These are phyloP conservation scores for Candida tetrigidarum DNA, from an alignment of 1,139 yeast genomes.

Conservation along the genomic window DNA sequence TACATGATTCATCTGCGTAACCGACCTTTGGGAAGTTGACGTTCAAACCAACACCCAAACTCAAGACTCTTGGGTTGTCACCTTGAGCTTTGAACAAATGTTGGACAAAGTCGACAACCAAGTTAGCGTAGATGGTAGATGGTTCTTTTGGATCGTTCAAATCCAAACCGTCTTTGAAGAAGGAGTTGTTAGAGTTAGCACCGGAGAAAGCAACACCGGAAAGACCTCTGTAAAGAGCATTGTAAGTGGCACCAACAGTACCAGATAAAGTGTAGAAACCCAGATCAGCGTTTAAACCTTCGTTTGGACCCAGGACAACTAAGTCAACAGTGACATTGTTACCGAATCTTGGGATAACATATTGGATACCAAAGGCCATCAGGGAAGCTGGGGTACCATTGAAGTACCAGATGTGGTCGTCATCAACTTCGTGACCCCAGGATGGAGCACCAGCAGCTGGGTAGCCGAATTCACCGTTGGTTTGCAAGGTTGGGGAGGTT, in stretches of 20 bases:
- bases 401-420: conserved; percentile 51
- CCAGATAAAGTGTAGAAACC: conserved; percentile 44
- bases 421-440: conserved; percentile 50
- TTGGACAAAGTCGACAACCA: conserved; percentile 36
- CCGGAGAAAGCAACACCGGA: conserved; percentile 53
- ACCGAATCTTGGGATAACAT: conserved; percentile 45
- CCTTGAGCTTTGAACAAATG: conserved; percentile 37
- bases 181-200: conserved; percentile 46
- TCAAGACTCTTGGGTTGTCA: conserved; percentile 35
- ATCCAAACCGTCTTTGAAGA: conserved; percentile 42
- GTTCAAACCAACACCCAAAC: conserved; percentile 44
- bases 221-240: conserved; percentile 43
- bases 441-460: conserved; percentile 48
- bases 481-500: conserved; percentile 38
- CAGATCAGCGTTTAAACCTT: conserved; percentile 43
- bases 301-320: conserved; percentile 52
- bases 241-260: conserved; percentile 51
- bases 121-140: conserved; percentile 39
- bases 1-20: conserved; percentile 35
- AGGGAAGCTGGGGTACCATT: conserved; percentile 53
- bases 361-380: conserved; percentile 47
- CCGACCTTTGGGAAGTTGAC: conserved; percentile 50
- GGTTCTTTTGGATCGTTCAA: conserved; percentile 34
- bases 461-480: conserved; percentile 47
- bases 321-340: conserved; percentile 38